phyloP scores from a whole-genome alignment of 78 protist species.

The Dictyostelium purpureum region DNA sequence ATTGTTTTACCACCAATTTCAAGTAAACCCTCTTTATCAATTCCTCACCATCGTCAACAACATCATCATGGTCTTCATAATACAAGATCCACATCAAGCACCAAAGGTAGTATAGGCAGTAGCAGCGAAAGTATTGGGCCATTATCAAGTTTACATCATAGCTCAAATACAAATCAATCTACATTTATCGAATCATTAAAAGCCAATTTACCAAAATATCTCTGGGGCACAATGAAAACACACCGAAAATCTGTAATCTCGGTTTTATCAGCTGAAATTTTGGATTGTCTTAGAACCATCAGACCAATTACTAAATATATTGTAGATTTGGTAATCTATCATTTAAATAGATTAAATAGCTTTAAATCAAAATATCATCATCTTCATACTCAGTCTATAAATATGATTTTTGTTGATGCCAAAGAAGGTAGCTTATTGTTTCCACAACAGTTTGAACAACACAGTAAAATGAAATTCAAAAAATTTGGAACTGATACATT shows the following conservation, averaged over 20 bases:
- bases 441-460: conserved; percentile 4
- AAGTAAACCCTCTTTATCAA: background rate
- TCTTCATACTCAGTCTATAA: conserved; percentile 19
- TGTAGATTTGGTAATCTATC: conserved; percentile 45
- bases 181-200: background rate
- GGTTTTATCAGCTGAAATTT: conserved; percentile 33
- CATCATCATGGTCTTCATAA: background rate
- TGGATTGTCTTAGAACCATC: conserved; percentile 38
- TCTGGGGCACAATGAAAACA: conserved; percentile 2
- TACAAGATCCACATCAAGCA: background rate
- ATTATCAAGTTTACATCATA: background rate
- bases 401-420: conserved; percentile 32
- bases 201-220: conserved; percentile 11
- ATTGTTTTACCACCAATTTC: background rate
- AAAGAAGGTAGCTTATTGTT: conserved; percentile 30
- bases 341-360: conserved; percentile 29
- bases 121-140: too few species aligned
- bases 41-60: background rate
- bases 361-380: conserved; percentile 41
- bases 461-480: conserved; percentile 35
- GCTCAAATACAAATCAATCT: background rate
- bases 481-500: conserved; percentile 9
- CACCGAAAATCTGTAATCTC: conserved; percentile 32
- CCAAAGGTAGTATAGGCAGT: background rate
- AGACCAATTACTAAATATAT: conserved; percentile 51